phyloP scores from a whole-genome alignment of 2,329 filamentous ascomycete genomes.

The Clarireedia paspali region DNA sequence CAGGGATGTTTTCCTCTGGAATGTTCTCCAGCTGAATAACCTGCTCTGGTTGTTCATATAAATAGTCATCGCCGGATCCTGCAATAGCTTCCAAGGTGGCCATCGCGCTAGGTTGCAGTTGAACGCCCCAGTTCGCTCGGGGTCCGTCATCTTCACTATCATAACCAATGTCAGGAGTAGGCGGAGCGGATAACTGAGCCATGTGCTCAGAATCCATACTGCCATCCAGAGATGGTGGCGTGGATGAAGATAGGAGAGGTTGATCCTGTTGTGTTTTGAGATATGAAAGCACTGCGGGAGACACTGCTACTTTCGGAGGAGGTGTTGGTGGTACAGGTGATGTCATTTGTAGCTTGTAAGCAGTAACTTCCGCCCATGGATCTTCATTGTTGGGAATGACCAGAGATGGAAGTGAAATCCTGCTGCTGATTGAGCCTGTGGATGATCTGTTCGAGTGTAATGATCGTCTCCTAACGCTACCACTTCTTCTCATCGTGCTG shows the following conservation, averaged over 20 bases:
- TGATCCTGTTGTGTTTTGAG: slow-evolving; percentile 65
- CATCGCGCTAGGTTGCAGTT: slow-evolving; percentile 72
- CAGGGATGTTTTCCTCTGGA: slow-evolving; percentile 29
- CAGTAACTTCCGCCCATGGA: slow-evolving; percentile 39
- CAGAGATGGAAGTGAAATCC: slow-evolving; percentile 38
- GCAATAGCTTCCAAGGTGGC: slow-evolving; percentile 72
- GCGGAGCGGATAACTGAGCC: slow-evolving; percentile 73
- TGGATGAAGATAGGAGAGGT: slow-evolving; percentile 66
- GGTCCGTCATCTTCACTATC: slow-evolving; percentile 47
- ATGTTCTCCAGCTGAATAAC: slow-evolving; percentile 40
- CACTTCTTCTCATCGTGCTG: slow-evolving; percentile 26
- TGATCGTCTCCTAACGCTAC: slow-evolving; percentile 24
- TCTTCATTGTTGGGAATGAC: slow-evolving; percentile 39
- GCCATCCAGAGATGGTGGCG: slow-evolving; percentile 76
- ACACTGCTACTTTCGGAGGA: slow-evolving; percentile 64
- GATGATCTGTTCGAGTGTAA: slow-evolving; percentile 22
- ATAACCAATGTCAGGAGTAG: slow-evolving; percentile 66
- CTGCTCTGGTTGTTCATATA: slow-evolving; percentile 48
- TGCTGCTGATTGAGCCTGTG: slow-evolving; percentile 18
- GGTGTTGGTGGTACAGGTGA: slow-evolving; percentile 58
- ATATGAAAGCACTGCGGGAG: slow-evolving; percentile 64
- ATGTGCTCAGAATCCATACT: slow-evolving; percentile 84
- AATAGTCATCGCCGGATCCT: slow-evolving; percentile 48
- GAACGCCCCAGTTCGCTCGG: slow-evolving; percentile 58
- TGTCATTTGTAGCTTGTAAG: slow-evolving; percentile 38